Evolutionary conservation across 2,329 filamentous ascomycete genomes (phyloP), one percentile per base, ranked within the genome.

Genomic region (Elsinoe batatas): DNA sequence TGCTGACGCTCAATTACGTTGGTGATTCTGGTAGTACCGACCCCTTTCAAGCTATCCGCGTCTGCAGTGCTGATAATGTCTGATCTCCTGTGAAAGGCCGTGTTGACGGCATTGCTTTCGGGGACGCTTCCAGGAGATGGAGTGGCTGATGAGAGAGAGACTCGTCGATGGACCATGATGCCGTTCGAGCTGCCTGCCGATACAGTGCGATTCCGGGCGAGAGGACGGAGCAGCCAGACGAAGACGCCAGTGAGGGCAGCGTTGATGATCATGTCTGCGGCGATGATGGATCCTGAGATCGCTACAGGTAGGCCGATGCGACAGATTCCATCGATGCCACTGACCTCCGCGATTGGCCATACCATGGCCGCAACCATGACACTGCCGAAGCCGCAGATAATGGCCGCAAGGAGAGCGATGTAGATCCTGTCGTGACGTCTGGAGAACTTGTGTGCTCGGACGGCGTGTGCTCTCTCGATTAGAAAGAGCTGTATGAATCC

Each of bases 191-290:
- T 17, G 18, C 18, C n/a, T 11, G 30, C n/a, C 5, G 40, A 18
- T 4, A 30, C 13, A 10, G 17, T 40, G 10, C 26, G 51, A n/a
- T 32, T 30, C 2, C 22, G 38, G 4, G 7, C 15, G n/a, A 55
- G 13, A 20, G 53, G 26, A 13, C 62, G 61, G 1, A 73, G 58
- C 3, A 72, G 65, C 30, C 66, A 65, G 42, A 72, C 57, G 50
- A 74, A 74, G 4, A 69, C 62, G 1, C 59, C 61, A 1, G 72
- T 74, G n/a, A 74, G 63, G n/a, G 64, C 61, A 6, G 67, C 53
- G 44, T 72, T 73, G 61, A 73, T 66, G 26, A 64, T 8, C 12
- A 71, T 61, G 54, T 74, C 71, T 59, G 68, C 72, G 6, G 62
- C 57, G 5, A 74, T 60, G 7, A 74, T 58, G 0, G 71, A 64